phyloP scores from a whole-genome alignment of 176 grass and related monocot species.

The Carex myosuroides region DNA sequence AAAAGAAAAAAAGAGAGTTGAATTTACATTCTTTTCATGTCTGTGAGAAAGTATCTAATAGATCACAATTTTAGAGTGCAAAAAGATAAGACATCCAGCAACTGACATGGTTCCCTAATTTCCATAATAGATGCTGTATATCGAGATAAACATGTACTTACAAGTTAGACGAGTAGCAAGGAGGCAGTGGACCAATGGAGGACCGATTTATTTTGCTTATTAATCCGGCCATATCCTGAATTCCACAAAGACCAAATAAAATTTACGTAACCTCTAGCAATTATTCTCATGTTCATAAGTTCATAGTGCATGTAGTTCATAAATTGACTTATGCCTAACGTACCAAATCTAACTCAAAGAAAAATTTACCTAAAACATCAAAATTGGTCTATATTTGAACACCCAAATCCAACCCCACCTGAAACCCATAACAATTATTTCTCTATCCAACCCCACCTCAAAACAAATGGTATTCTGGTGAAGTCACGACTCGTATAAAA shows the following conservation, averaged over 20 bases:
- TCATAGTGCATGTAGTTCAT: background rate
- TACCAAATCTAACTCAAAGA: background rate
- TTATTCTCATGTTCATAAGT: background rate
- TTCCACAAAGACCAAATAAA: slow-evolving; percentile 24
- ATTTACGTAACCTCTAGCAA: background rate
- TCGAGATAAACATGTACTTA: slow-evolving; percentile 37
- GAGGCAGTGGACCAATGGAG: slow-evolving; percentile 83
- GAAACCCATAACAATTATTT: background rate
- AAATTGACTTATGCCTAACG: background rate
- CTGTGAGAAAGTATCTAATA: background rate
- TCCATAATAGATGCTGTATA: slow-evolving; percentile 12
- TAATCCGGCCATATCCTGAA: slow-evolving; percentile 99
- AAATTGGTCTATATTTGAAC: background rate
- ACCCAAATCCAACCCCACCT: background rate
- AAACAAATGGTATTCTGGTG: background rate
- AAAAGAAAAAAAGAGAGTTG: slow-evolving; percentile 9
- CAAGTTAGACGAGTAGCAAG: slow-evolving; percentile 85
- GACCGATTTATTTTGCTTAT: slow-evolving; percentile 99
- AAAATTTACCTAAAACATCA: background rate
- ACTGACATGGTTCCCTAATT: background rate
- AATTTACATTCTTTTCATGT: background rate
- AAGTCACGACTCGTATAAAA: background rate
- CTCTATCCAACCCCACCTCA: background rate
- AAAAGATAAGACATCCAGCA: background rate
- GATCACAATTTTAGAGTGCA: background rate